phyloP scores from a whole-genome alignment of 2,329 filamentous ascomycete genomes.

The Colletotrichum sidae region DNA sequence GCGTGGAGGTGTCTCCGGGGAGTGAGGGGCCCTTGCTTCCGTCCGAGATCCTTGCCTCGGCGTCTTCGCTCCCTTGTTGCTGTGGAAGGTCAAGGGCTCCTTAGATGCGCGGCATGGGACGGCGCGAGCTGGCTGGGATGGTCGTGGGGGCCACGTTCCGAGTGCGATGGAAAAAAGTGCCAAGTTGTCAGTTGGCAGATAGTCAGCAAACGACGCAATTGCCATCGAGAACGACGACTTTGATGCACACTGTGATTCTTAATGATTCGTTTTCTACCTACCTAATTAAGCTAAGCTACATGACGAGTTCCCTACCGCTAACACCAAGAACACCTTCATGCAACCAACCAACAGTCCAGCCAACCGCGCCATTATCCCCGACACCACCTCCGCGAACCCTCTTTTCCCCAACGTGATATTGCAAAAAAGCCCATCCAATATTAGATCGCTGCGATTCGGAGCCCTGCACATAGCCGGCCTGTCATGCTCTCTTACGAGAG shows the following conservation, averaged over 20 bases:
- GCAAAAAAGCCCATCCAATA: background rate
- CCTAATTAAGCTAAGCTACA: conserved; percentile 2
- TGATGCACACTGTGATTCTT: too few species aligned
- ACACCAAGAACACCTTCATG: conserved; percentile 11
- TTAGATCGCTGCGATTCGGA: conserved; percentile 12
- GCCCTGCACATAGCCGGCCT: conserved; percentile 20
- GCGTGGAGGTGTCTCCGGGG: background rate
- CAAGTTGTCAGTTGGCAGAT: too few species aligned
- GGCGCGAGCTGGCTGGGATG: too few species aligned
- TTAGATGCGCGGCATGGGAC: too few species aligned
- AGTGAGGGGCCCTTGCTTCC: conserved; percentile 9
- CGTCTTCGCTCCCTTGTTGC: conserved; percentile 1
- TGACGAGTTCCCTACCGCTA: conserved; percentile 6
- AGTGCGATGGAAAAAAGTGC: too few species aligned
- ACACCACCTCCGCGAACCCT: conserved; percentile 15
- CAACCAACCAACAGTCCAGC: background rate
- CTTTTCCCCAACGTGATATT: background rate
- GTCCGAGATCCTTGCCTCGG: background rate
- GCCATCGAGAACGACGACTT: too few species aligned
- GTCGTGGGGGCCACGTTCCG: too few species aligned
- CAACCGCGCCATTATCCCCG: background rate
- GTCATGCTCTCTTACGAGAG: background rate
- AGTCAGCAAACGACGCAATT: too few species aligned
- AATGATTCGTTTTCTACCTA: background rate
- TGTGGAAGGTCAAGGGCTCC: too few species aligned